phyloP scores from a whole-genome alignment of 345 rosid genomes.

The Bruguiera gymnorhiza region DNA sequence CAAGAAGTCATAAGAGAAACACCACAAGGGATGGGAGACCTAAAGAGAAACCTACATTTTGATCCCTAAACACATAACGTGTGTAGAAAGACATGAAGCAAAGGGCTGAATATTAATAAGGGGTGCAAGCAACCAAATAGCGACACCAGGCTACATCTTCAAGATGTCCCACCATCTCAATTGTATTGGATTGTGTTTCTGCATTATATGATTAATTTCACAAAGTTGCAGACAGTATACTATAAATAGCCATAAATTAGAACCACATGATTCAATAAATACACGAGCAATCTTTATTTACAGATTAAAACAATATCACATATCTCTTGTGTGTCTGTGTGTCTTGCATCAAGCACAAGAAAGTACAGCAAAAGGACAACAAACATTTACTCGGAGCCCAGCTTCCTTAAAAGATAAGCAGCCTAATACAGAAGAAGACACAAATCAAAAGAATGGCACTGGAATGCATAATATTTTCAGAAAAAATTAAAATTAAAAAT shows the following conservation, averaged over 20 bases:
- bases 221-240: neutral
- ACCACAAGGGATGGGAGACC: neutral
- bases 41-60: neutral
- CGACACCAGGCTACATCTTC: too few relatives aligned
- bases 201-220: neutral
- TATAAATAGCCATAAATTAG: too few relatives aligned
- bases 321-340: neutral
- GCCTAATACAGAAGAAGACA: conserved; percentile 21
- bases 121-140: too few relatives aligned
- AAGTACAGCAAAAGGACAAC: neutral
- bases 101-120: too few relatives aligned
- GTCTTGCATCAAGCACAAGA: neutral
- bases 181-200: too few relatives aligned
- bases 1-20: too few relatives aligned
- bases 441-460: neutral
- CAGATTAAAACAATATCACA: conserved; percentile 5
- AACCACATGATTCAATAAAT: too few relatives aligned
- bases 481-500: neutral
- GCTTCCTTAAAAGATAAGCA: conserved; percentile 27
- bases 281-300: too few relatives aligned
- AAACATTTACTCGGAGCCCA: conserved; percentile 20
- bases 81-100: too few relatives aligned
- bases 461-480: neutral
- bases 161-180: too few relatives aligned
- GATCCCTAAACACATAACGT: neutral